These are phyloP conservation scores for Brassica incana DNA, from an alignment of 345 rosid genomes.

Conservation along the genomic window DNA sequence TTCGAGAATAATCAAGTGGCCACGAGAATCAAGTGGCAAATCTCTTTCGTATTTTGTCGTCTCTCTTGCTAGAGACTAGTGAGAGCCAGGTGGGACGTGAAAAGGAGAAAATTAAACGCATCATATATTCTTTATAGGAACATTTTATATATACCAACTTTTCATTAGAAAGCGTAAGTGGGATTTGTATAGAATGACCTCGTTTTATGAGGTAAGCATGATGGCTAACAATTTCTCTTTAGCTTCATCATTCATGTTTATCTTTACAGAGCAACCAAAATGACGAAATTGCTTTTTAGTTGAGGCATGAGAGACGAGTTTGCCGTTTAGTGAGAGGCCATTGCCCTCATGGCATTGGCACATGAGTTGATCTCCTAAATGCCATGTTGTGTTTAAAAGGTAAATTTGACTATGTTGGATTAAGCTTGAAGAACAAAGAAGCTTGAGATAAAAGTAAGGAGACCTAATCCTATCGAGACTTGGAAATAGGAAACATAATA, in stretches of 20 bases:
- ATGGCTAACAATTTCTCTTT: neutral
- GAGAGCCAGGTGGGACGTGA: neutral
- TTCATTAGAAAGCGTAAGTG: neutral
- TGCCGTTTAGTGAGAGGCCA: neutral
- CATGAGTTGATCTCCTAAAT: neutral
- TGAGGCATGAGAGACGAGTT: neutral
- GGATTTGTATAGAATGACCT: neutral
- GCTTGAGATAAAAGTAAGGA: too few species aligned
- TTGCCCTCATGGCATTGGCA: neutral
- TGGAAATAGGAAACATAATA: too few species aligned
- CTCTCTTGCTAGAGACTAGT: neutral
- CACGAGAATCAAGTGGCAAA: constrained; percentile 3
- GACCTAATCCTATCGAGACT: too few species aligned
- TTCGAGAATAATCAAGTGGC: neutral
- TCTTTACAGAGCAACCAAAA: neutral
- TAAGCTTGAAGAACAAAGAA: too few species aligned
- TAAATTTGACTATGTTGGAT: neutral
- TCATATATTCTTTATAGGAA: neutral
- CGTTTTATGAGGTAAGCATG: constrained; percentile 1
- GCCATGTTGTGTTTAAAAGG: neutral
- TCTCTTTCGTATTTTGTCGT: constrained; percentile 13
- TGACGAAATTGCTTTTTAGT: neutral
- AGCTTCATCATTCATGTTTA: neutral
- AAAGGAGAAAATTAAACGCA: neutral
- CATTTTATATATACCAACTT: neutral